Evolutionary conservation across 106 monocot species (phyloP).

Genomic region (Xerophyta viscosa): DNA sequence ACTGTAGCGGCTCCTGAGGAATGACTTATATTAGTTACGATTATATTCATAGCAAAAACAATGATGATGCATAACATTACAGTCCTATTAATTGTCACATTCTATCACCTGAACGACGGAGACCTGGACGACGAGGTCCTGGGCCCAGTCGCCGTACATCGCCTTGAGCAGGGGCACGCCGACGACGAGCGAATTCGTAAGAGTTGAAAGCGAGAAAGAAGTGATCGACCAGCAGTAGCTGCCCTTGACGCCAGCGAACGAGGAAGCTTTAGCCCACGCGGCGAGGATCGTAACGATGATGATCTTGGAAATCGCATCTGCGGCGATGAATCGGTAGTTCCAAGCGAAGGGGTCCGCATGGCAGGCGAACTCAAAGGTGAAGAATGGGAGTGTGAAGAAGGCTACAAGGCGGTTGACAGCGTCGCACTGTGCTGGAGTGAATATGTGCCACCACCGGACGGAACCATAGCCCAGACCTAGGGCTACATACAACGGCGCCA

Average conservation of each 20-base stretch:
- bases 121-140: slow-evolving; percentile 68
- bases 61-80: too few species aligned
- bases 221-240: slow-evolving; percentile 52
- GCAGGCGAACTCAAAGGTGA: slow-evolving; percentile 69
- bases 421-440: slow-evolving; percentile 61
- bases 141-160: slow-evolving; percentile 36
- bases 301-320: slow-evolving; percentile 61
- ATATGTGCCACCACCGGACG: slow-evolving; percentile 70
- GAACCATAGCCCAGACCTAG: slow-evolving; percentile 67
- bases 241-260: slow-evolving; percentile 15
- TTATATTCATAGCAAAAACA: too few species aligned
- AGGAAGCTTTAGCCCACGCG: slow-evolving; percentile 29
- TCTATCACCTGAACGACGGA: slow-evolving; percentile 59
- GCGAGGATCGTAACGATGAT: slow-evolving; percentile 17
- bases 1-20: too few species aligned
- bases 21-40: too few species aligned
- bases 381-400: slow-evolving; percentile 71
- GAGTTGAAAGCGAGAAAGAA: slow-evolving; percentile 32
- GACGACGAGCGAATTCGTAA: slow-evolving; percentile 45
- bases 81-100: too few species aligned
- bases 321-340: slow-evolving; percentile 55
- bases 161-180: slow-evolving; percentile 40
- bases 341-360: slow-evolving; percentile 48
- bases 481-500: slow-evolving; percentile 70
- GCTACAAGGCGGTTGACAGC: slow-evolving; percentile 65